Evolutionary conservation across 495 filamentous ascomycete species (phyloP).

Genomic region (Pyrenula aspistea): DNA sequence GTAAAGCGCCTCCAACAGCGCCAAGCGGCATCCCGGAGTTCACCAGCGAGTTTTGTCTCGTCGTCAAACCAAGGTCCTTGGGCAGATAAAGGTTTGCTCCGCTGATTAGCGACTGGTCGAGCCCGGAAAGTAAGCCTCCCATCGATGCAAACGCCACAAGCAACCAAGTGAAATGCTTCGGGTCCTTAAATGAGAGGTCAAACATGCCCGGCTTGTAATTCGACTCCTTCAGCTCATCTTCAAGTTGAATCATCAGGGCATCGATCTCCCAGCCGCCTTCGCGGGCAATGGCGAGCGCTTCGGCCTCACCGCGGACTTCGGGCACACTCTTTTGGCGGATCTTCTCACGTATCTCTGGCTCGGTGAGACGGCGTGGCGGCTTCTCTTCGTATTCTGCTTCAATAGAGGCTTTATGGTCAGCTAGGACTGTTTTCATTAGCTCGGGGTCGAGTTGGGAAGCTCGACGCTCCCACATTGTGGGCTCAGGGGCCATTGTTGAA

Average conservation of each 20-base stretch:
- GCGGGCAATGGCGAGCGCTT: background rate
- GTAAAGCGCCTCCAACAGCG: slow-evolving; percentile 45
- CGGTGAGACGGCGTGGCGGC: background rate
- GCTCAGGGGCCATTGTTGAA: background rate
- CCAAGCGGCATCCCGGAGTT: slow-evolving; percentile 49
- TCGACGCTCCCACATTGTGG: background rate
- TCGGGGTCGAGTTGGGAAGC: background rate
- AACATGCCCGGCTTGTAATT: background rate
- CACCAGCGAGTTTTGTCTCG: slow-evolving; percentile 36
- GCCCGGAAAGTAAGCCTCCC: slow-evolving; percentile 48
- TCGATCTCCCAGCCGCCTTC: background rate
- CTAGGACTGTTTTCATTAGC: background rate
- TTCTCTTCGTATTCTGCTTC: background rate
- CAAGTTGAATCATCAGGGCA: background rate
- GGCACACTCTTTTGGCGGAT: background rate
- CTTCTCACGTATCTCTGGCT: background rate
- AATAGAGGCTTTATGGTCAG: background rate
- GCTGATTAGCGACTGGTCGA: slow-evolving; percentile 49
- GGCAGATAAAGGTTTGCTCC: slow-evolving; percentile 50
- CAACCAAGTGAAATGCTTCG: slow-evolving; percentile 36
- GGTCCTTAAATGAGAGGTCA: background rate
- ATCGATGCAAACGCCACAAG: slow-evolving; percentile 52
- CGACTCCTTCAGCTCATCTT: background rate
- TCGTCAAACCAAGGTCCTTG: slow-evolving; percentile 26
- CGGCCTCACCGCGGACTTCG: background rate